Base-by-base conservation (phyloP, 495 filamentous ascomycete species). In the Trichoderma parareesei region DNA sequence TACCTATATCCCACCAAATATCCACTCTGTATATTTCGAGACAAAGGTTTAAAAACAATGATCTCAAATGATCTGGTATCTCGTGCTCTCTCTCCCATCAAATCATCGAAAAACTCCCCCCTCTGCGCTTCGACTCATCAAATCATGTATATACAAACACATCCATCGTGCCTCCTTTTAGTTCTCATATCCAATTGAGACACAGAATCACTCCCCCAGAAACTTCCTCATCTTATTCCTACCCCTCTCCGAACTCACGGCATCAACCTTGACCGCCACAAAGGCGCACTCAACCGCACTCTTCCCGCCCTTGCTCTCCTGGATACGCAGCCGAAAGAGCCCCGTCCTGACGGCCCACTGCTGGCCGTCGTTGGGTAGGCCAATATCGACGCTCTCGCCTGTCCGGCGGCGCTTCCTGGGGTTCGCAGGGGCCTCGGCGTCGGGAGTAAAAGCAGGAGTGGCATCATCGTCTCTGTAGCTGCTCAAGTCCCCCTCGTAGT, bases 311-410 rank as follows among this genome's bases (percentile, higher is more conserved):
- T 74, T 79, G 41, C 66, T 72, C 14, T 73, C 76, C 68, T 89
- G 87, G 33, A 96, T 86, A 18, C 85, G 78, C 64, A 97, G 67
- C 62, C 91, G 77, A 91, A 92, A 98, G 75, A 93, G 92, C 1
- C 88, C 92, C 18, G 78, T 88, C 59, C 80, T 84, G 13, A 97
- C 81, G 38, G 92, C 77, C 90, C 90, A 96, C 49, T 85, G 82
- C 53, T 57, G 53, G 3, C 33, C 53, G 9, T 78, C 76, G 46
- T 70, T 67, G 18, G 70, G 67, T 18, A 71, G 69, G 14, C 69
- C 70, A n/a, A 53, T 61, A 42, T 41, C 66, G 49, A 3, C 65
- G 27, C 18, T 18, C 43, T 69, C 70, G 48, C 78, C 78, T 40
- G 76, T 63, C 69, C 69, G 83, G 72, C 73, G 80, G 80, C 71